Evolutionary conservation across 1,284 basidiomycete genomes (phyloP).

Genomic region (Naganishia sp.): DNA sequence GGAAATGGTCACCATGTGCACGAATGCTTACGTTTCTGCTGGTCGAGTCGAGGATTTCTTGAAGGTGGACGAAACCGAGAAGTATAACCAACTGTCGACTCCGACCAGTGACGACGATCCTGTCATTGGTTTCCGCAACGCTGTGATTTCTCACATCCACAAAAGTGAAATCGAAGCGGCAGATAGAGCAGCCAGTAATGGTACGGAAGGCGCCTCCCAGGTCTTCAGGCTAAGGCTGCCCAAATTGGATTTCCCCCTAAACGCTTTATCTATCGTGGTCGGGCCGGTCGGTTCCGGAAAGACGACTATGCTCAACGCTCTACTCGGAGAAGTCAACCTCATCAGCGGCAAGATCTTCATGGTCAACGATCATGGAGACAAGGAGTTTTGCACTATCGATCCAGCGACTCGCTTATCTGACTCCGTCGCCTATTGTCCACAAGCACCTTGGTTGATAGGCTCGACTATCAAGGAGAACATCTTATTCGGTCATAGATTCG

Average conservation of each 20-base stretch:
- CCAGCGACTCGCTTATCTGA: slow-evolving; percentile 55
- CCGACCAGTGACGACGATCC: slow-evolving; percentile 49
- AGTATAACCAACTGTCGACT: slow-evolving; percentile 57
- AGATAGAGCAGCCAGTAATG: slow-evolving; percentile 37
- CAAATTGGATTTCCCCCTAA: slow-evolving; percentile 55
- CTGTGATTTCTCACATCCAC: slow-evolving; percentile 50
- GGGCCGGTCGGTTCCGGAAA: slow-evolving; percentile 59
- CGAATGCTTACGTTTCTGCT: slow-evolving; percentile 55
- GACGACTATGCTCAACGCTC: slow-evolving; percentile 52
- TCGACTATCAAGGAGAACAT: slow-evolving; percentile 61
- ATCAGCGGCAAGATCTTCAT: slow-evolving; percentile 58
- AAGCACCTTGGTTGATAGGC: slow-evolving; percentile 59
- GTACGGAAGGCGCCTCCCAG: slow-evolving; percentile 33
- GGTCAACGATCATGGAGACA: slow-evolving; percentile 55
- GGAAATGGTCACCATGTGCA: slow-evolving; percentile 55
- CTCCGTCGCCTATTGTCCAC: slow-evolving; percentile 59
- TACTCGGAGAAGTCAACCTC: slow-evolving; percentile 59
- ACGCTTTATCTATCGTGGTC: slow-evolving; percentile 52
- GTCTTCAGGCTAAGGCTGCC: slow-evolving; percentile 56
- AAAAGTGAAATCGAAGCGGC: slow-evolving; percentile 36
- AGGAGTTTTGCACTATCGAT: slow-evolving; percentile 54
- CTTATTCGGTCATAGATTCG: slow-evolving; percentile 54
- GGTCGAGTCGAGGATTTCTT: slow-evolving; percentile 56
- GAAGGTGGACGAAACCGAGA: slow-evolving; percentile 59
- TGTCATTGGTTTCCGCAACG: slow-evolving; percentile 58